Evolutionary conservation across 805 yeast species (phyloP).

Genomic region (Scheffersomyces amazonensis): DNA sequence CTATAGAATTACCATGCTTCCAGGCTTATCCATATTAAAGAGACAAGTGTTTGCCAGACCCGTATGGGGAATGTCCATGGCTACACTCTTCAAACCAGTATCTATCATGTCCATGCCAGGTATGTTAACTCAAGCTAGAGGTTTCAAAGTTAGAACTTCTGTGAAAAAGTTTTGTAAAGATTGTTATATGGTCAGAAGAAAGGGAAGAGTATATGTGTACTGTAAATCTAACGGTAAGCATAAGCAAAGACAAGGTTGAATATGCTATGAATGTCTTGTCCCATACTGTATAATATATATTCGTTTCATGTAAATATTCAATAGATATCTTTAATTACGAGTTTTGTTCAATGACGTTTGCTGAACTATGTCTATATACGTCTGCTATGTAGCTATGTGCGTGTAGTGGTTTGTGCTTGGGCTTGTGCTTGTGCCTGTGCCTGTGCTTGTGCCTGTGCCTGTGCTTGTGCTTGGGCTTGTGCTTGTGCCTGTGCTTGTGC

Average conservation of each 20-base stretch:
- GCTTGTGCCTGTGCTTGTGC: too few species aligned
- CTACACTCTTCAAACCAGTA: conserved; percentile 8
- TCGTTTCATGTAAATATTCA: not conserved
- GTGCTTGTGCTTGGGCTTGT: too few species aligned
- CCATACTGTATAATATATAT: not conserved
- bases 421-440: too few species aligned
- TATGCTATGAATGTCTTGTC: not conserved
- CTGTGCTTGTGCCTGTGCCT: too few species aligned
- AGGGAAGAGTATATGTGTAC: conserved; percentile 89
- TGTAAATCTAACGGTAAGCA: conserved; percentile 93
- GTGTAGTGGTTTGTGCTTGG: too few species aligned
- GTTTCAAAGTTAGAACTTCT: conserved; percentile 88
- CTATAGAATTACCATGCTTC: not conserved
- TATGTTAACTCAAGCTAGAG: conserved; percentile 40
- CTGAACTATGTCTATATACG: too few species aligned
- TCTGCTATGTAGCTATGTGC: too few species aligned
- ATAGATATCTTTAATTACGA: too few species aligned
- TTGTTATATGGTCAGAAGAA: conserved; percentile 88
- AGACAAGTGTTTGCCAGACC: not conserved
- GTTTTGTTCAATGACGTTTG: too few species aligned
- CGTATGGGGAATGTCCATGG: conserved; percentile 3
- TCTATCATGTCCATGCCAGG: conserved; percentile 4
- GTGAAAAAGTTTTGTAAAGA: conserved; percentile 92
- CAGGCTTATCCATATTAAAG: not conserved
- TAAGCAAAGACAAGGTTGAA: conserved; percentile 84